Evolutionary conservation across 768 basidiomycete species (phyloP).

Genomic region (Coprinopsis marcescibilis): DNA sequence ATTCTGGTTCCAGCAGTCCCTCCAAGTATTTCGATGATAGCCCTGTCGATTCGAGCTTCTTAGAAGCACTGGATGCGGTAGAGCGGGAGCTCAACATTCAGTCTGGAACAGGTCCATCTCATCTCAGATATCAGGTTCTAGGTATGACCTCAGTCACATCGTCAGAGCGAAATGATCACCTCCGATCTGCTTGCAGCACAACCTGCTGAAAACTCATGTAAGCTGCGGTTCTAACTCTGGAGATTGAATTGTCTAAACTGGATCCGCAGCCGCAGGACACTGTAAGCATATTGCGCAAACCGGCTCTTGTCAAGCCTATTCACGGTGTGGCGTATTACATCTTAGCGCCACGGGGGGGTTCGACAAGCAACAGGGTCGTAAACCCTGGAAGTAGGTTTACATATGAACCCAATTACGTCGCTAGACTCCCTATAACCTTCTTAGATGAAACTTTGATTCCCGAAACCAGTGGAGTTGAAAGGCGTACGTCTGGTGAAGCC

Average conservation of each 20-base stretch:
- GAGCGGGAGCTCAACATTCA: neutral
- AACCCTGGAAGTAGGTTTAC: neutral
- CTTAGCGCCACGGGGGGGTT: neutral
- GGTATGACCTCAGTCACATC: too few relatives aligned
- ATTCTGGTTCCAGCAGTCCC: conserved; percentile 7
- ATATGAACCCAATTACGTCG: neutral
- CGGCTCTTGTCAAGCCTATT: neutral
- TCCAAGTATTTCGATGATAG: conserved; percentile 17
- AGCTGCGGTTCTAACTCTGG: neutral
- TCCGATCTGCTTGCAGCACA: neutral
- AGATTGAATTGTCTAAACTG: neutral
- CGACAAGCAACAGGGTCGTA: neutral
- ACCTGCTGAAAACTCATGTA: neutral
- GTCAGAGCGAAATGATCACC: too few relatives aligned
- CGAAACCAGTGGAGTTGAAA: neutral
- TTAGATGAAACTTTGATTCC: neutral
- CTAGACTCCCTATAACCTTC: neutral
- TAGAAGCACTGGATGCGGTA: conserved; percentile 9
- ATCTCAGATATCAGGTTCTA: neutral
- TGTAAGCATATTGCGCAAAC: neutral
- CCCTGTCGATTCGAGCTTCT: conserved; percentile 10
- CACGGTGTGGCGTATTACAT: conserved; percentile 1
- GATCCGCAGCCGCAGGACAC: neutral
- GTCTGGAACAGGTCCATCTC: neutral
- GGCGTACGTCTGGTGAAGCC: neutral